Conservation (phyloP, 2,329 filamentous ascomycete genomes). For the Amphichorda felina region DNA sequence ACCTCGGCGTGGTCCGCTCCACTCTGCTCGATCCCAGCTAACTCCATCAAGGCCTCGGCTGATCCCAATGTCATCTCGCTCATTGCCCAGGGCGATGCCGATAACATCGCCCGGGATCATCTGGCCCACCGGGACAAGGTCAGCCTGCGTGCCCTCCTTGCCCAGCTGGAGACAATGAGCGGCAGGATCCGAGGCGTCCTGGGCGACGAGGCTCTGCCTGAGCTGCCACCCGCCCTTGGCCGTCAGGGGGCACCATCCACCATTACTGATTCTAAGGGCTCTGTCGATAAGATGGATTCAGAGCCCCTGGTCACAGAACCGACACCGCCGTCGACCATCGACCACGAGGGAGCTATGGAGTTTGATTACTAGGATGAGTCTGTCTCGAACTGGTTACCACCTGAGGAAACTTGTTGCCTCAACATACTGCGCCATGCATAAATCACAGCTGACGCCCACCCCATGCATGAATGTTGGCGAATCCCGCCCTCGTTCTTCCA, state of each 20-base stretch:
- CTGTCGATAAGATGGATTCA: conserved; percentile 16
- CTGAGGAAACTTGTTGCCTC: too few relatives aligned
- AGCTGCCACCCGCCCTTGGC: conserved; percentile 6
- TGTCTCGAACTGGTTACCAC: too few relatives aligned
- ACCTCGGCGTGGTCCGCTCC: background rate
- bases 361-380: conserved; percentile 18
- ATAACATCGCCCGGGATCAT: conserved; percentile 26
- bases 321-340: conserved; percentile 26
- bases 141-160: conserved; percentile 34
- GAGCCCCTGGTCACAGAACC: conserved; percentile 21
- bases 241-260: conserved; percentile 9
- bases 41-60: conserved; percentile 27
- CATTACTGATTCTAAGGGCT: conserved; percentile 11
- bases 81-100: conserved; percentile 34
- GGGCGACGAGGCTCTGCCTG: conserved; percentile 12
- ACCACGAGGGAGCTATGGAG: conserved; percentile 26
- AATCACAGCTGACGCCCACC: too few relatives aligned
- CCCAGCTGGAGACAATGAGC: conserved; percentile 31
- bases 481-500: too few relatives aligned
- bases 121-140: conserved; percentile 29
- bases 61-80: conserved; percentile 31
- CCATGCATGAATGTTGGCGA: too few relatives aligned
- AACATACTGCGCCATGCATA: too few relatives aligned
- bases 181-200: conserved; percentile 28
- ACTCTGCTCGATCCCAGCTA: conserved; percentile 1